phyloP scores from a whole-genome alignment of 106 monocot species.

The Acorus calamus region DNA sequence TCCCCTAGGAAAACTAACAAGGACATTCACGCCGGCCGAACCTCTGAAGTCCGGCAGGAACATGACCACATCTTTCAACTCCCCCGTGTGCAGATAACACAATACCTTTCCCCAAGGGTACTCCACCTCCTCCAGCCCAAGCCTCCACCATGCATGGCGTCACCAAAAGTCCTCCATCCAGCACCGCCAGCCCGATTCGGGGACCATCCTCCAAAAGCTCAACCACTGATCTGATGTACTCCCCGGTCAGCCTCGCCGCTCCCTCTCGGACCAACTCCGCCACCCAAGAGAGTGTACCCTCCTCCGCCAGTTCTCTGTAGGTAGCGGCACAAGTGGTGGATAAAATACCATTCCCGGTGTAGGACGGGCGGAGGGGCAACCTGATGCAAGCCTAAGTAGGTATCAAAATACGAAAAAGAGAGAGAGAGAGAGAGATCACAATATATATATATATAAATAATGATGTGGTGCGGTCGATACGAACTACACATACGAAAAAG shows the following conservation, averaged over 20 bases:
- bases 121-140: constrained; percentile 38
- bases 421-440: too few species aligned
- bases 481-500: too few species aligned
- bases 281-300: constrained; percentile 4
- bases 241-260: constrained; percentile 23
- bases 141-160: constrained; percentile 53
- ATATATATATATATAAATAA: too few species aligned
- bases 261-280: constrained; percentile 19
- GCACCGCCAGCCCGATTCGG: too few species aligned
- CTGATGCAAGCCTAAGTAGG: too few species aligned
- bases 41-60: constrained; percentile 25
- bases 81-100: constrained; percentile 25
- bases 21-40: too few species aligned
- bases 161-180: constrained; percentile 35
- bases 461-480: too few species aligned
- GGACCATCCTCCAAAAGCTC: too few species aligned
- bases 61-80: constrained; percentile 22
- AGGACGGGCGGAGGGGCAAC: constrained; percentile 19
- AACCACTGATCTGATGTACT: constrained; percentile 33
- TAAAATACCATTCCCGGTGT: constrained; percentile 31
- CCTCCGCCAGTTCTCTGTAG: constrained; percentile 10
- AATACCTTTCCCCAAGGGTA: constrained; percentile 39
- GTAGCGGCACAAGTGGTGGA: constrained; percentile 11
- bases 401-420: too few species aligned
- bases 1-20: too few species aligned